Evolutionary conservation across 352 stramenopile genomes (phyloP).

Genomic region (Pilasporangium apinafurcum): DNA sequence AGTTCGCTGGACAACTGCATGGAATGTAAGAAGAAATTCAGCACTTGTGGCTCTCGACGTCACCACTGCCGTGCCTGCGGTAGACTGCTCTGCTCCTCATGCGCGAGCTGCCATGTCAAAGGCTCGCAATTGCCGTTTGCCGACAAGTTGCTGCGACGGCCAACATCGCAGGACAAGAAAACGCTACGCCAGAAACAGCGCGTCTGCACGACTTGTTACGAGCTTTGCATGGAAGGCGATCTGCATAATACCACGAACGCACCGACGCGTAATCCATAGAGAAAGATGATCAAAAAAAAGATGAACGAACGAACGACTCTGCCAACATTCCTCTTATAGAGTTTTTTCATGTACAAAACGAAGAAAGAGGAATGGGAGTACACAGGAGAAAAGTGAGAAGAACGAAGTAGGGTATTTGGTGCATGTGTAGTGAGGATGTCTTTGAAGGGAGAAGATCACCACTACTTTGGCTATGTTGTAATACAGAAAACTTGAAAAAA

Average conservation of each 20-base stretch:
- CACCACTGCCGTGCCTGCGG: slow-evolving; percentile 64
- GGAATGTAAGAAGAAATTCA: slow-evolving; percentile 52
- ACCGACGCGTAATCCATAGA: background rate
- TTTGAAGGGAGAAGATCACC: too few relatives aligned
- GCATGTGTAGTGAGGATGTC: too few relatives aligned
- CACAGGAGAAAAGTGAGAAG: too few relatives aligned
- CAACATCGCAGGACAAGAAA: slow-evolving; percentile 52
- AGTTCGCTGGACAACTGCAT: slow-evolving; percentile 41
- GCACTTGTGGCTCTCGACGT: slow-evolving; percentile 23
- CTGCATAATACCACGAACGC: slow-evolving; percentile 3
- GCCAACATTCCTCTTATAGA: too few relatives aligned
- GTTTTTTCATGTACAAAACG: too few relatives aligned
- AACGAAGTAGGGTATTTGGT: too few relatives aligned
- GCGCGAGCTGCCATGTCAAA: slow-evolving; percentile 33
- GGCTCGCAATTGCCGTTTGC: slow-evolving; percentile 26
- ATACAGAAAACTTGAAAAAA: too few relatives aligned
- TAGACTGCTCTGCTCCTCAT: slow-evolving; percentile 39
- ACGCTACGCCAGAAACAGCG: slow-evolving; percentile 40
- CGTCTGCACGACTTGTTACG: slow-evolving; percentile 71
- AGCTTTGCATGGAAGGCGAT: slow-evolving; percentile 30
- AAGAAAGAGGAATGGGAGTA: too few relatives aligned
- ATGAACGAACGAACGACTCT: too few relatives aligned
- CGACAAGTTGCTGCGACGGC: slow-evolving; percentile 28
- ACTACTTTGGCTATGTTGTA: too few relatives aligned
- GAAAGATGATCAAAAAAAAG: too few relatives aligned